A percentile compares a stretch with the other conserved stretches of the same genome.
Evolutionary conservation across 2,329 filamentous ascomycete genomes (phyloP).

Genomic region (Claviceps quebecensis): DNA sequence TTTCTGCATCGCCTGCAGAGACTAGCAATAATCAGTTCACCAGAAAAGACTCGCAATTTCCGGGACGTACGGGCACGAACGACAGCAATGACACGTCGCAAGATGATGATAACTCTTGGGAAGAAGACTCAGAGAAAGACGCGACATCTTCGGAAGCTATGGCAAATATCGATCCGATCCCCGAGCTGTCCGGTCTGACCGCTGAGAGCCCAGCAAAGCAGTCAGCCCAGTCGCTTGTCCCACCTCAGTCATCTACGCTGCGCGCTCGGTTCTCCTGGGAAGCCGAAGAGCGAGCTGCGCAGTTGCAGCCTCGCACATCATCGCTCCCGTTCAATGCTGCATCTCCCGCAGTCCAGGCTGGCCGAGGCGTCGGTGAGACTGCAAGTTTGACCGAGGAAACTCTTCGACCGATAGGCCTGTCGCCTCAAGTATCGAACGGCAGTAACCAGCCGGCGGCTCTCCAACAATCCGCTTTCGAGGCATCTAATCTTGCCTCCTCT

Average conservation of each 20-base stretch:
- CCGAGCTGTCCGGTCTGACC: constrained; percentile 1
- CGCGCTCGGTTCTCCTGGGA: constrained; percentile 27
- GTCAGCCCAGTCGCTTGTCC: constrained; percentile 1
- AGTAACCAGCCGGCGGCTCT: background rate
- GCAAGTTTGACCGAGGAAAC: background rate
- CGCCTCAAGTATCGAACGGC: background rate
- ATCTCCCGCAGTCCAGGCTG: background rate
- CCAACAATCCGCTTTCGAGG: constrained; percentile 18
- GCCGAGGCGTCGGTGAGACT: background rate
- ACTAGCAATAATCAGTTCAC: constrained; percentile 7
- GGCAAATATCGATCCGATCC: background rate
- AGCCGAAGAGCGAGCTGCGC: constrained; percentile 19
- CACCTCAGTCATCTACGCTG: constrained; percentile 3
- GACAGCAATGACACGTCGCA: constrained; percentile 51
- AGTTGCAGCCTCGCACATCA: constrained; percentile 2
- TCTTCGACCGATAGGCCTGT: background rate
- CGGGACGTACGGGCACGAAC: constrained; percentile 14
- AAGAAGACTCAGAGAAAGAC: constrained; percentile 19
- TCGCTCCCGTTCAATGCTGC: background rate
- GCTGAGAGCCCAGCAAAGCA: background rate
- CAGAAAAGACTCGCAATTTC: constrained; percentile 9
- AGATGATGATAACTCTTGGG: constrained; percentile 57
- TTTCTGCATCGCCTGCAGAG: constrained; percentile 20
- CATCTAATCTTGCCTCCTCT: constrained; percentile 30
- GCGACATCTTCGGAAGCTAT: background rate